Conservation (phyloP, 768 basidiomycete genomes). For the Mycena alexandri region DNA sequence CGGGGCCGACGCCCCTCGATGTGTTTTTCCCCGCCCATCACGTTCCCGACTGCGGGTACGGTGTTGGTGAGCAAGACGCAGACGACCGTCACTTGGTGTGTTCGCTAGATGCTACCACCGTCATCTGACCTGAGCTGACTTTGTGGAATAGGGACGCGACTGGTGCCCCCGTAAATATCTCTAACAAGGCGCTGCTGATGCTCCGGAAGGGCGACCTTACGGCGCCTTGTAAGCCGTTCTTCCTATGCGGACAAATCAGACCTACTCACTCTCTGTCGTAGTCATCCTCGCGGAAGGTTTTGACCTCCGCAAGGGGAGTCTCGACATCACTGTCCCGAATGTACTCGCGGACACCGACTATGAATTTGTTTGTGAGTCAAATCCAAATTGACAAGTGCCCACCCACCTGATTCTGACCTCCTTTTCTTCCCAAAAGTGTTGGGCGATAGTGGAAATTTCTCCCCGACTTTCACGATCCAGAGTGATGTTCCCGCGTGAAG, state of each 20-base stretch:
- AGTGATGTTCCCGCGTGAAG: too few species aligned
- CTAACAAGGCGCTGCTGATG: slow-evolving; percentile 40
- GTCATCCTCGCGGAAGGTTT: slow-evolving; percentile 40
- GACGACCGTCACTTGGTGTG: slow-evolving; percentile 49
- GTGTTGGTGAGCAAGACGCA: slow-evolving; percentile 41
- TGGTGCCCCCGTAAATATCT: slow-evolving; percentile 40
- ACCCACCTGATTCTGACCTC: too few species aligned
- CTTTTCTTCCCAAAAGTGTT: too few species aligned
- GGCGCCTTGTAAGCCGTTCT: slow-evolving; percentile 7
- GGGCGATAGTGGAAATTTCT: too few species aligned
- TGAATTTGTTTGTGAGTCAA: too few species aligned
- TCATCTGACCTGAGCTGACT: too few species aligned
- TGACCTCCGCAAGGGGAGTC: slow-evolving; percentile 37
- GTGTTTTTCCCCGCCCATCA: slow-evolving; percentile 45
- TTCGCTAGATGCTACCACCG: too few species aligned
- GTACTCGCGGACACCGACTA: slow-evolving; percentile 36
- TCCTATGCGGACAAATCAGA: not conserved
- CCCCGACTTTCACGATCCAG: too few species aligned
- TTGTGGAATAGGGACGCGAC: too few species aligned
- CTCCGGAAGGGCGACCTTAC: slow-evolving; percentile 26
- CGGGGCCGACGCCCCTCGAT: slow-evolving; percentile 31
- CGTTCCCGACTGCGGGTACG: slow-evolving; percentile 38
- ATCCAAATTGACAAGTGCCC: too few species aligned
- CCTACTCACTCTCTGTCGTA: slow-evolving; percentile 32
- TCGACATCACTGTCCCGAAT: slow-evolving; percentile 37